Evolutionary conservation across 2,329 filamentous ascomycete species (phyloP).

Genomic region (Juglanconis juglandina): DNA sequence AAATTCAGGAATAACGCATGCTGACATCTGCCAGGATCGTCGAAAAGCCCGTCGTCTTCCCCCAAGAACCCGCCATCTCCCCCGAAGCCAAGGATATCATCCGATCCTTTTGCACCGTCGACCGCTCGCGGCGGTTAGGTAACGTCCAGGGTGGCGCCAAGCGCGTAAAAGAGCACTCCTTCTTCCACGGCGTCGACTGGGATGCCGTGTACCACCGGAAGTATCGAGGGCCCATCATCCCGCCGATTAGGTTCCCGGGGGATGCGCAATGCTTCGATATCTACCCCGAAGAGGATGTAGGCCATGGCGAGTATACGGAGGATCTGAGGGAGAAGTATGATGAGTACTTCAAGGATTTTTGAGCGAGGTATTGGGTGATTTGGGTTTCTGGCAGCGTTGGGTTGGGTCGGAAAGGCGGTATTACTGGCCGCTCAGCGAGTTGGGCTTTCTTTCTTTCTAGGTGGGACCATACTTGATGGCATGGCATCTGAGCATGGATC

Average conservation of each 20-base stretch:
- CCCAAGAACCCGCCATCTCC: slow-evolving; percentile 62
- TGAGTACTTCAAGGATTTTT: slow-evolving; percentile 69
- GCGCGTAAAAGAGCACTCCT: slow-evolving; percentile 71
- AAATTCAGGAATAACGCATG: not conserved
- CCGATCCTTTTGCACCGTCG: slow-evolving; percentile 71
- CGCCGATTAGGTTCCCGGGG: slow-evolving; percentile 67
- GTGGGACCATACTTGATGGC: not conserved
- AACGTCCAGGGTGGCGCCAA: slow-evolving; percentile 73
- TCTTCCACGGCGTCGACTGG: slow-evolving; percentile 73
- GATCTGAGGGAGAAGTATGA: slow-evolving; percentile 70
- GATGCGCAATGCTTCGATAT: slow-evolving; percentile 80
- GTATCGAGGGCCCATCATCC: slow-evolving; percentile 67
- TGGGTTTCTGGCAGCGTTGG: no score
- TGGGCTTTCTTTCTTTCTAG: not conserved
- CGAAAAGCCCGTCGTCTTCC: slow-evolving; percentile 72
- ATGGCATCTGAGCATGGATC: not conserved
- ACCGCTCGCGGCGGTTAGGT: slow-evolving; percentile 72
- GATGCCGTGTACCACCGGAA: slow-evolving; percentile 64
- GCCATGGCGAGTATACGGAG: slow-evolving; percentile 63
- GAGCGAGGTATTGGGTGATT: slow-evolving; percentile 14
- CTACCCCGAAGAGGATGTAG: slow-evolving; percentile 72
- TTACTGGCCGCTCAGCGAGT: not conserved
- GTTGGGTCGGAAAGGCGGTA: not conserved
- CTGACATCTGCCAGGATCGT: slow-evolving; percentile 60
- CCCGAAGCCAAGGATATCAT: slow-evolving; percentile 71